Evolutionary conservation across 306 rosid species (phyloP).

Genomic region (Lotus japonicus): DNA sequence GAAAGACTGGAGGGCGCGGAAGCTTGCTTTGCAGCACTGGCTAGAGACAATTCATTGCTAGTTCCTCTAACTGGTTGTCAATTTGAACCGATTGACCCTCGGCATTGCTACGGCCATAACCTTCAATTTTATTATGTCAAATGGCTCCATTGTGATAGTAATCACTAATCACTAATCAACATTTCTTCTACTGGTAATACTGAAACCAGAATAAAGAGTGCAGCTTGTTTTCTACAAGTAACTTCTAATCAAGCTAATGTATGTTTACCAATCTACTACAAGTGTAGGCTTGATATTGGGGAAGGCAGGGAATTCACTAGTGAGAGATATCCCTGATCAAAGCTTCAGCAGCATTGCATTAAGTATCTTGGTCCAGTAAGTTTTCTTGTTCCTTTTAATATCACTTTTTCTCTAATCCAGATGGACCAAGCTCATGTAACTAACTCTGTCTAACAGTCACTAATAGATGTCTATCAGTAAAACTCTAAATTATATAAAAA

Average conservation of each 20-base stretch:
- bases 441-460: no score
- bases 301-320: constrained; percentile 59
- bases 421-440: not conserved
- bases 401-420: not conserved
- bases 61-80: constrained; percentile 12
- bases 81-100: constrained; percentile 70
- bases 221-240: not conserved
- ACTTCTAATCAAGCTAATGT: not conserved
- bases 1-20: constrained; percentile 68
- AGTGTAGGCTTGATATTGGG: constrained; percentile 81
- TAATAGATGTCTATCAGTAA: no score
- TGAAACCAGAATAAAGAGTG: not conserved
- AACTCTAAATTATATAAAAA: no score
- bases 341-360: constrained; percentile 82
- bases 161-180: no score
- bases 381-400: constrained; percentile 11
- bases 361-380: constrained; percentile 89
- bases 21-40: constrained; percentile 93
- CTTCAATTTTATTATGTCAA: constrained; percentile 76
- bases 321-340: constrained; percentile 52
- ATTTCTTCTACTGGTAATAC: constrained; percentile 82
- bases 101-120: constrained; percentile 93
- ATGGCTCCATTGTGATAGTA: constrained; percentile 85
- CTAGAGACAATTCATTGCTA: constrained; percentile 53
- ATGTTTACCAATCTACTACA: constrained; percentile 2